These are phyloP conservation scores for Claviceps cyperi DNA, from an alignment of 2,329 filamentous ascomycete genomes.

Conservation along the genomic window DNA sequence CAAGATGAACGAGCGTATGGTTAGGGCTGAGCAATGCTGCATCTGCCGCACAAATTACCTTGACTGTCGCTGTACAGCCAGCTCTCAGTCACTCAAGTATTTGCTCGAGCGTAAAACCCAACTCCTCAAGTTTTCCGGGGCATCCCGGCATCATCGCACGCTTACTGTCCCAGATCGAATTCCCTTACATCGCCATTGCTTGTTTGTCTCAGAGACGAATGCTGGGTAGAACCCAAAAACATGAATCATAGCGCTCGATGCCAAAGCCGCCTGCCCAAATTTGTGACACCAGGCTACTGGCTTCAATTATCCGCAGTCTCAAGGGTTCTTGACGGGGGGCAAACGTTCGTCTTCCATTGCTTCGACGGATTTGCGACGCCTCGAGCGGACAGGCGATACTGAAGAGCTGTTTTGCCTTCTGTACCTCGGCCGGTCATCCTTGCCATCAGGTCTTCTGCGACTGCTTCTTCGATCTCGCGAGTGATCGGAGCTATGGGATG, in stretches of 20 bases:
- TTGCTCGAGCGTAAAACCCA: background rate
- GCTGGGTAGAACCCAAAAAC: background rate
- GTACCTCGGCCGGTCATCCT: conserved; percentile 5
- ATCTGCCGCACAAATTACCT: background rate
- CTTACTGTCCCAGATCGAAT: background rate
- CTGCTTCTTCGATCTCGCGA: conserved; percentile 1
- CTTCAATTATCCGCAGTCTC: background rate
- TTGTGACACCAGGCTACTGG: background rate
- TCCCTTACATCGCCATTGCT: background rate
- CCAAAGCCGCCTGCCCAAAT: background rate
- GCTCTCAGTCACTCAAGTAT: background rate
- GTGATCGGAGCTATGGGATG: conserved; percentile 2
- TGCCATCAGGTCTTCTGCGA: conserved; percentile 1
- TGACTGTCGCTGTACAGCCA: background rate
- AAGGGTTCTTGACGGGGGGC: conserved; percentile 5
- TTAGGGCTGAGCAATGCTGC: background rate
- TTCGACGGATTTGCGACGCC: conserved; percentile 43
- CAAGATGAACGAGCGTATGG: background rate
- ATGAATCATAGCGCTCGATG: background rate
- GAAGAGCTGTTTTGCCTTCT: conserved; percentile 38
- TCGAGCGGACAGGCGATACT: conserved; percentile 34
- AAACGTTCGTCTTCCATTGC: conserved; percentile 23
- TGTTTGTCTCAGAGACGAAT: background rate
- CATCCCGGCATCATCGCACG: background rate
- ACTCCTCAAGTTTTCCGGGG: no score